Conservation (phyloP, 352 stramenopile species). For the Halophytophthora batemanensis region DNA sequence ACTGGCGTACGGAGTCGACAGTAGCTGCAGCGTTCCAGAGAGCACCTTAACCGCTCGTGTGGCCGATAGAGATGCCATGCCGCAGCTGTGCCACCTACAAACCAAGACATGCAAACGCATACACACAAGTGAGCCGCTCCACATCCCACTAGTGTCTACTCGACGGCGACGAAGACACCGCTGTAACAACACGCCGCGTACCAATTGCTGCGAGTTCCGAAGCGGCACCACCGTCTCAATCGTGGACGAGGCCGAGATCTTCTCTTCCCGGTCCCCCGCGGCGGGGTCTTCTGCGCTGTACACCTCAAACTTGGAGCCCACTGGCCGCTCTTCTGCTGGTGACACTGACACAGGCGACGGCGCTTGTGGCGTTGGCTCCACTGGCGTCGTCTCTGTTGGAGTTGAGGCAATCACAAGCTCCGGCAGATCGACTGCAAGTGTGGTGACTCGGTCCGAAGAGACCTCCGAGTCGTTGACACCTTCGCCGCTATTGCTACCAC, state of each 20-base stretch:
- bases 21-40: not conserved
- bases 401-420: slow-evolving; percentile 2
- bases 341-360: not conserved
- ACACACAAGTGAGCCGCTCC: not conserved
- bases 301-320: slow-evolving; percentile 31
- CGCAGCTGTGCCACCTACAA: slow-evolving; percentile 50
- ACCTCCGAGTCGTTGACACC: slow-evolving; percentile 18
- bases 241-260: slow-evolving; percentile 61
- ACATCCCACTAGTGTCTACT: slow-evolving; percentile 1
- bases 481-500: slow-evolving; percentile 28
- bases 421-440: slow-evolving; percentile 15
- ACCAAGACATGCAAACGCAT: not conserved
- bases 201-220: slow-evolving; percentile 62
- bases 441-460: slow-evolving; percentile 11
- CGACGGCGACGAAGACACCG: not conserved
- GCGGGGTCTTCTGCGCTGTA: slow-evolving; percentile 35
- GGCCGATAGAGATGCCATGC: slow-evolving; percentile 52
- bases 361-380: not conserved
- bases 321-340: slow-evolving; percentile 12
- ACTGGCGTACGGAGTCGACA: too few species aligned
- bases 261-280: slow-evolving; percentile 38
- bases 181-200: slow-evolving; percentile 20
- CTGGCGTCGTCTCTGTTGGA: not conserved
- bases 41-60: slow-evolving; percentile 26
- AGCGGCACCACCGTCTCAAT: slow-evolving; percentile 76